Conservation (phyloP, 176 grass and related monocot genomes). For the Juncus inflexus region DNA sequence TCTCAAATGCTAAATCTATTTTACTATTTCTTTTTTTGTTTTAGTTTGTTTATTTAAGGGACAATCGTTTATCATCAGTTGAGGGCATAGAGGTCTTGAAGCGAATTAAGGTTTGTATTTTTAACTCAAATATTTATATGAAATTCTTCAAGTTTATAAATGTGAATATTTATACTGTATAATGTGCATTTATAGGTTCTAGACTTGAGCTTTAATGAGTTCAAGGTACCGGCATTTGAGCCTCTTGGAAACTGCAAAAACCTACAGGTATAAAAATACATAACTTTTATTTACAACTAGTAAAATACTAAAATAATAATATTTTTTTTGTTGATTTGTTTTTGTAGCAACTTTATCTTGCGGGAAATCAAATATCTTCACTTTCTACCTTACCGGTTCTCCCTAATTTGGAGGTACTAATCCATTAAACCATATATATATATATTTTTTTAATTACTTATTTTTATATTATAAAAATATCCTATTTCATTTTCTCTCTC, state of each 20-base stretch:
- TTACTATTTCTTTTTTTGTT: slow-evolving; percentile 25
- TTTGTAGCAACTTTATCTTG: slow-evolving; percentile 97
- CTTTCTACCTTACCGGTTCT: slow-evolving; percentile 73
- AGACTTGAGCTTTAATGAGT: slow-evolving; percentile 99
- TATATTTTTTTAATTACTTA: slow-evolving; percentile 12
- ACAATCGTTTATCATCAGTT: slow-evolving; percentile 87
- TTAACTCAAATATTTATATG: slow-evolving; percentile 7
- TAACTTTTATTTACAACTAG: slow-evolving; percentile 17
- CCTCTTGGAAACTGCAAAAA: slow-evolving; percentile 77
- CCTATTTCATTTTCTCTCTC: slow-evolving; percentile 36
- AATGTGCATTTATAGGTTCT: slow-evolving; percentile 56
- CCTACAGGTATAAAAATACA: slow-evolving; percentile 66
- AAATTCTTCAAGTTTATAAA: slow-evolving; percentile 16
- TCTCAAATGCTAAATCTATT: neutral
- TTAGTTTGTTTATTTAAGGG: slow-evolving; percentile 98
- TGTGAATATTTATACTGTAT: slow-evolving; percentile 13
- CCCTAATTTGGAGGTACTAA: slow-evolving; percentile 96
- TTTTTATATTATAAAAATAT: slow-evolving; percentile 4
- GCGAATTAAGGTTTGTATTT: slow-evolving; percentile 67
- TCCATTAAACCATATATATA: slow-evolving; percentile 25
- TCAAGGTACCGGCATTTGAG: slow-evolving; percentile 73
- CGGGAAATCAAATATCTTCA: slow-evolving; percentile 96
- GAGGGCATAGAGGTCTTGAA: slow-evolving; percentile 82
- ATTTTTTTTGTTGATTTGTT: slow-evolving; percentile 34
- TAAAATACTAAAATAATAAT: slow-evolving; percentile 12